phyloP scores from a whole-genome alignment of 2,329 filamentous ascomycete species.

The Penicillium digitatum region DNA sequence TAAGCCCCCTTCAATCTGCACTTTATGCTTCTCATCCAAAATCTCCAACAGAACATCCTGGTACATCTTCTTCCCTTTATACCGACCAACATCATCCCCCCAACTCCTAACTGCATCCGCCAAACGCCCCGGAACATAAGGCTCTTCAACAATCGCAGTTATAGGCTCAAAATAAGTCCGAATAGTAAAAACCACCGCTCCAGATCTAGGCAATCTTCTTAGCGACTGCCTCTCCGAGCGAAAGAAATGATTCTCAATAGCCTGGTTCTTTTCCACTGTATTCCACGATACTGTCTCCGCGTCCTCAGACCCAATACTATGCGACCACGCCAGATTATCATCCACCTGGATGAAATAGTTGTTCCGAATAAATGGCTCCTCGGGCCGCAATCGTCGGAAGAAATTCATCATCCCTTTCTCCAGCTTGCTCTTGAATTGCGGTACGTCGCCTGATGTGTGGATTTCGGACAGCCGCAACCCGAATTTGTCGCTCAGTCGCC shows the following conservation, averaged over 20 bases:
- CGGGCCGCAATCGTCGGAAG: conserved; percentile 66
- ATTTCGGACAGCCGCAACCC: conserved; percentile 76
- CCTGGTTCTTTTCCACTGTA: conserved; percentile 69
- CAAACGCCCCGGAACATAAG: conserved; percentile 71
- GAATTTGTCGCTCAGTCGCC: conserved; percentile 75
- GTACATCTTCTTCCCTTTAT: conserved; percentile 76
- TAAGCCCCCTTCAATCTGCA: conserved; percentile 66
- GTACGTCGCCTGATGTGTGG: conserved; percentile 73
- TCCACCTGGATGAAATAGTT: conserved; percentile 91
- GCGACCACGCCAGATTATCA: conserved; percentile 69
- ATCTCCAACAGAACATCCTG: conserved; percentile 70
- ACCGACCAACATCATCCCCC: conserved; percentile 70
- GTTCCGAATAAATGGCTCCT: conserved; percentile 64
- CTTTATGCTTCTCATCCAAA: conserved; percentile 67
- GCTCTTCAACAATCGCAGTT: conserved; percentile 63
- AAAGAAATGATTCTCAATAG: conserved; percentile 71
- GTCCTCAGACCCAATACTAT: conserved; percentile 72
- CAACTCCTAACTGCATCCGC: conserved; percentile 77
- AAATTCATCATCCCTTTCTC: conserved; percentile 78
- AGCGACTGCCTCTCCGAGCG: conserved; percentile 71
- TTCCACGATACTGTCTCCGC: conserved; percentile 62
- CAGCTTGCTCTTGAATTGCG: conserved; percentile 65
- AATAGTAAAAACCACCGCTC: conserved; percentile 68
- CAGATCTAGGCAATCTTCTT: conserved; percentile 56
- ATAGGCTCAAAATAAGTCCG: conserved; percentile 75